Evolutionary conservation across 2,329 filamentous ascomycete genomes (phyloP).

Genomic region (Geosmithia flava): DNA sequence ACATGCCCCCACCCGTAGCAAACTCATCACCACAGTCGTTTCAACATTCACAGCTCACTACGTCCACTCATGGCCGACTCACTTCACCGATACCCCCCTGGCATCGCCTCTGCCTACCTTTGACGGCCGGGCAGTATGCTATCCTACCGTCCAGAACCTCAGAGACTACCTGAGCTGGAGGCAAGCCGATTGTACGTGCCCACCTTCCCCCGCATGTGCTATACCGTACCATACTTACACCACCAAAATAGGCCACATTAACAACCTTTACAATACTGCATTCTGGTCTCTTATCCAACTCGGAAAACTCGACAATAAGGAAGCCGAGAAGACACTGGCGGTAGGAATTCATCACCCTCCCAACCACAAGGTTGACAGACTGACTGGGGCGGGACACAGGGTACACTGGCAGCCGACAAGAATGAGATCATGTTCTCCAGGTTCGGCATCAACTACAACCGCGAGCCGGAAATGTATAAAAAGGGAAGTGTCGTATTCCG

Average conservation of each 20-base stretch:
- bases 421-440: conserved; percentile 87
- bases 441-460: conserved; percentile 96
- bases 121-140: conserved; percentile 82
- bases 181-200: conserved; percentile 75
- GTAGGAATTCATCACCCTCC: conserved; percentile 25
- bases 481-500: conserved; percentile 88
- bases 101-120: conserved; percentile 74
- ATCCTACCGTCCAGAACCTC: conserved; percentile 71
- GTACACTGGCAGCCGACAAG: conserved; percentile 76
- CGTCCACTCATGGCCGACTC: conserved; percentile 63
- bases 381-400: conserved; percentile 36
- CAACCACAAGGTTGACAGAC: too few relatives aligned
- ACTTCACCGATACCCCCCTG: conserved; percentile 61
- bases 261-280: conserved; percentile 95
- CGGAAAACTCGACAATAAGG: conserved; percentile 61
- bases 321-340: conserved; percentile 71
- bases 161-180: conserved; percentile 96
- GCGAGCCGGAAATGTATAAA: conserved; percentile 82
- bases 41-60: conserved; percentile 93
- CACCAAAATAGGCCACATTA: conserved; percentile 64
- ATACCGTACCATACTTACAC: neutral
- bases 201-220: neutral
- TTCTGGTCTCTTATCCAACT: conserved; percentile 83
- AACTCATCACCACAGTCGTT: conserved; percentile 80
- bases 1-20: conserved; percentile 36